Evolutionary conservation across 495 filamentous ascomycete species (phyloP).

Genomic region (Xylona heveae): DNA sequence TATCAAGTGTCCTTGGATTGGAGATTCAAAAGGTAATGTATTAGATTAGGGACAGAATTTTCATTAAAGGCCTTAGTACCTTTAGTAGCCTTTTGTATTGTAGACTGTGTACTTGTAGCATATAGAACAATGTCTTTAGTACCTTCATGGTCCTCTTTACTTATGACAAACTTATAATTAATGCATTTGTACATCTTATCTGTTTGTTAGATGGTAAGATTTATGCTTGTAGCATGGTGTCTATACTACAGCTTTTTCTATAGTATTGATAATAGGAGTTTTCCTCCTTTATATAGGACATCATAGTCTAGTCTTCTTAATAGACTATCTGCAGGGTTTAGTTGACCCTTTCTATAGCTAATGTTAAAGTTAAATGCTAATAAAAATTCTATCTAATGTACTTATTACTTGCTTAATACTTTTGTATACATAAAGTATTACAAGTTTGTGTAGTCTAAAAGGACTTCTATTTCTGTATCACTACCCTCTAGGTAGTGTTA

Average conservation of each 20-base stretch:
- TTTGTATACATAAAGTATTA: slow-evolving; percentile 12
- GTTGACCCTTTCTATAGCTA: background rate
- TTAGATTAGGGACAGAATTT: no score
- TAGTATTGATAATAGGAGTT: background rate
- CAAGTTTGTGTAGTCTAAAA: slow-evolving; percentile 11
- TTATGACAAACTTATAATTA: background rate
- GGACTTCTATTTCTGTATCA: slow-evolving; percentile 4
- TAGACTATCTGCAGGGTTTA: background rate
- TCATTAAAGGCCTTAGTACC: no score
- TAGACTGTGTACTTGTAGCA: no score
- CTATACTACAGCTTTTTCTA: background rate
- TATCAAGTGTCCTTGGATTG: background rate
- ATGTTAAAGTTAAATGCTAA: slow-evolving; percentile 13
- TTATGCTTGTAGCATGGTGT: no score
- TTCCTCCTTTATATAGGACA: background rate
- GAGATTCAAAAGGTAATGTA: background rate
- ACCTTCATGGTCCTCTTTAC: background rate
- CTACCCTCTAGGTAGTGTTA: slow-evolving; percentile 6
- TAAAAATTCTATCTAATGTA: slow-evolving; percentile 10
- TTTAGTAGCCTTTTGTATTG: no score
- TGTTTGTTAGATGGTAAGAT: background rate
- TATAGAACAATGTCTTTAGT: slow-evolving; percentile 1
- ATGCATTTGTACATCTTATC: background rate
- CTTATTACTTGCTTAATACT: slow-evolving; percentile 11
- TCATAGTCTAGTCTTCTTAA: background rate